A percentile compares a stretch with the other conserved stretches of the same genome.
phyloP scores from a whole-genome alignment of 805 yeast species.

The Nakazawaea ernobii region DNA sequence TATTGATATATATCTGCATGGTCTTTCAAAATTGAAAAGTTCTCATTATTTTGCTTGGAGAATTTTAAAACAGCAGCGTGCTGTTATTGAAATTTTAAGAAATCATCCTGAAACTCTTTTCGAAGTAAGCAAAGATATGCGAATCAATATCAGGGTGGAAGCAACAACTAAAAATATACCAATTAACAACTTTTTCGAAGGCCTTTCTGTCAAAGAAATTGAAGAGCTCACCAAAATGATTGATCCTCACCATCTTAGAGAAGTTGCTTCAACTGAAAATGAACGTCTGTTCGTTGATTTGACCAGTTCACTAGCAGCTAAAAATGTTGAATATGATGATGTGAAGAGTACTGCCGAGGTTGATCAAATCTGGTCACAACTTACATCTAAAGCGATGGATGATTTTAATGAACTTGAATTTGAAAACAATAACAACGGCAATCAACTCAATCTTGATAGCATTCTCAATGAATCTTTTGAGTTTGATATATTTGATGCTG shows the following conservation, averaged over 20 bases:
- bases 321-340: not conserved
- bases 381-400: not conserved
- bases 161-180: not conserved
- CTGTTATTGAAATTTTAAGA: conserved; percentile 30
- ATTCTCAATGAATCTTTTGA: not conserved
- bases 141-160: not conserved
- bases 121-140: not conserved
- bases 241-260: not conserved
- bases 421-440: not conserved
- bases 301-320: not conserved
- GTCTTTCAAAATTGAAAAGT: conserved; percentile 40
- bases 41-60: conserved; percentile 67
- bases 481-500: conserved; percentile 1
- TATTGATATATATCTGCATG: conserved; percentile 34
- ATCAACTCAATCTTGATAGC: not conserved
- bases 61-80: conserved; percentile 51
- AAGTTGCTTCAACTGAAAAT: not conserved
- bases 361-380: conserved; percentile 2
- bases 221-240: conserved; percentile 11
- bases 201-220: conserved; percentile 16
- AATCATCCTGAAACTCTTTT: not conserved
- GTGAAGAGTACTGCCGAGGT: conserved; percentile 4
- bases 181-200: conserved; percentile 13
- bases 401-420: not conserved
- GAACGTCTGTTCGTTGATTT: not conserved